A percentile compares a stretch with the other conserved stretches of the same genome.
Evolutionary conservation across 257 asterid genomes (phyloP).

Genomic region (Ophiorrhiza pumila): DNA sequence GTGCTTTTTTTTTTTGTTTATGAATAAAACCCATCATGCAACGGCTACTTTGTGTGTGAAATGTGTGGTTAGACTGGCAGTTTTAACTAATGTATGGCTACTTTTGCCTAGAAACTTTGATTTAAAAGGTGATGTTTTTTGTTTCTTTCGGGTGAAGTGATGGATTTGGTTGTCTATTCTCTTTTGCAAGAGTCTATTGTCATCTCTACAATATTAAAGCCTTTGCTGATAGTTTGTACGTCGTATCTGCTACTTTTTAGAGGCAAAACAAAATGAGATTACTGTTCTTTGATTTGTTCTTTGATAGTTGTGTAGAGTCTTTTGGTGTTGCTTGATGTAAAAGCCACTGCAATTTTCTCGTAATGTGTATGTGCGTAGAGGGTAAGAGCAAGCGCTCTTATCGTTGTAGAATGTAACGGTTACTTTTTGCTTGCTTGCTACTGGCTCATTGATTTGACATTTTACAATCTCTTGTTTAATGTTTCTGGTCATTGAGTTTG

Average conservation of each 20-base stretch:
- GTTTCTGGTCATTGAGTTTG: background rate
- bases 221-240: background rate
- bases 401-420: background rate
- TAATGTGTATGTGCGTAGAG: background rate
- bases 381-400: background rate
- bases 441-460: background rate
- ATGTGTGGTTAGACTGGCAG: no score
- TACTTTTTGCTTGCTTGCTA: background rate
- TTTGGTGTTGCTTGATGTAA: background rate
- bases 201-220: background rate
- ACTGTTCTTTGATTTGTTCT: background rate
- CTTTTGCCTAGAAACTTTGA: background rate
- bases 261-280: background rate
- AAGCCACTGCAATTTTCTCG: background rate
- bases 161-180: background rate
- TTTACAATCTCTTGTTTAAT: background rate
- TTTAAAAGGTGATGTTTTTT: no score
- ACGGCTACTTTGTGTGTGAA: background rate
- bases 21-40: background rate
- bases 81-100: background rate
- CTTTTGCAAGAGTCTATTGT: background rate
- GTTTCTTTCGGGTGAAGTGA: background rate
- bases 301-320: no score
- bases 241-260: background rate
- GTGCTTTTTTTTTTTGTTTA: background rate